Evolutionary conservation across 2,329 filamentous ascomycete species (phyloP), one percentile per base, ranked within the genome.

Genomic region (Phialocephala subalpina): DNA sequence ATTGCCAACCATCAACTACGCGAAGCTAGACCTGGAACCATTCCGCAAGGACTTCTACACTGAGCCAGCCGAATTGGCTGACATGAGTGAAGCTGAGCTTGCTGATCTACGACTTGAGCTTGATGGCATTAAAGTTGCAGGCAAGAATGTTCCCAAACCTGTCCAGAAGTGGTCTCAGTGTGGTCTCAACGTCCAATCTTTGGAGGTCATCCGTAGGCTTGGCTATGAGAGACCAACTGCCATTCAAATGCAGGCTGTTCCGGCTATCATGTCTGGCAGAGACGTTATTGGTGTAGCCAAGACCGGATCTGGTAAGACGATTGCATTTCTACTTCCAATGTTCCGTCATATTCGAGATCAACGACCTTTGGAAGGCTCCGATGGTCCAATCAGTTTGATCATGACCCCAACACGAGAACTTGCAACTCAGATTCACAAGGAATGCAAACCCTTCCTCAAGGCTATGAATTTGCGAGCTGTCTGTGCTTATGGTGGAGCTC

Each of bases 291-390:
- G 94, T 71, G 94, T 99, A 61, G 96, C 96, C 20, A 98, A 98
- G 82, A 99, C 96, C 29, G 96, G 96, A 5, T 98, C 96, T 29
- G 96, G 96, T 77, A 99, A 99, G 82, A 99, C 96, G 0, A 89
- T 98, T 73, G 96, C 96, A 6, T 99, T 98, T 77, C 81, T 97
- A 35, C 86, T 99, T 53, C 96, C 96, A 42, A 97, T 98, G 93
- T 97, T 99, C 78, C 89, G 96, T 63, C 96, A 99, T 77, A 97
- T 98, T 81, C 96, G 95, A 79, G 96, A 98, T 75, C 96, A 99
- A 77, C 85, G 89, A 58, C 89, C 92, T 0, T 82, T 97, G 20
- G 92, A 92, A 73, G 89, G 92, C 52, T 89, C 91, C 68, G 96
- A 99, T 76, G 96, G 96, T 0, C 93, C 96, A 0, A 88, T 99